Conservation (phyloP, 2,329 filamentous ascomycete genomes). For the Pezicula rhizophila region DNA sequence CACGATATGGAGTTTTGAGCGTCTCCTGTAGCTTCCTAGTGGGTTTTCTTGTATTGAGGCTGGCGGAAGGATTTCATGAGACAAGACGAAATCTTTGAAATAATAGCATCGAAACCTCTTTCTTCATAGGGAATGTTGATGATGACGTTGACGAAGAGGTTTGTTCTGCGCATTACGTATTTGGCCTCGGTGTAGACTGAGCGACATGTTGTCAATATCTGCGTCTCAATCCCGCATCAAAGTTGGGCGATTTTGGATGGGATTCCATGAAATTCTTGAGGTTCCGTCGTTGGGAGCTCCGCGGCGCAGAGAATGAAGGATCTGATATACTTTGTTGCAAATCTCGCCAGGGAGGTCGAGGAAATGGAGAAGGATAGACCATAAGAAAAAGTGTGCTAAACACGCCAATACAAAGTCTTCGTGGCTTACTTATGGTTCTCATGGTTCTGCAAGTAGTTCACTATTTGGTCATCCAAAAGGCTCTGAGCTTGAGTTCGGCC, state of each 20-base stretch:
- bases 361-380: background rate
- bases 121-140: background rate
- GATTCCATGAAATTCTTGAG: no score
- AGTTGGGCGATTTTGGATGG: no score
- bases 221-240: background rate
- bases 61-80: no score
- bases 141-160: conserved; percentile 3
- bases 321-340: conserved; percentile 1
- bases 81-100: no score
- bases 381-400: no score
- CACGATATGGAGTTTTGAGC: conserved; percentile 1
- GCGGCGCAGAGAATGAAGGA: background rate
- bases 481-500: conserved; percentile 42
- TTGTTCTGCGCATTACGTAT: conserved; percentile 2
- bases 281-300: background rate
- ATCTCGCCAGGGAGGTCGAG: conserved; percentile 5
- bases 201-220: conserved; percentile 5
- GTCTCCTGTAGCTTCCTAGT: background rate
- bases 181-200: conserved; percentile 1
- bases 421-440: no score
- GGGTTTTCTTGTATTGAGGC: no score
- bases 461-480: conserved; percentile 31
- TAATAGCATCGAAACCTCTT: no score
- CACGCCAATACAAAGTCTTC: no score
- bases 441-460: no score